A percentile compares a stretch with the other conserved stretches of the same genome.
Evolutionary conservation across 345 rosid species (phyloP).

Genomic region (Eucalyptus pauciflora): DNA sequence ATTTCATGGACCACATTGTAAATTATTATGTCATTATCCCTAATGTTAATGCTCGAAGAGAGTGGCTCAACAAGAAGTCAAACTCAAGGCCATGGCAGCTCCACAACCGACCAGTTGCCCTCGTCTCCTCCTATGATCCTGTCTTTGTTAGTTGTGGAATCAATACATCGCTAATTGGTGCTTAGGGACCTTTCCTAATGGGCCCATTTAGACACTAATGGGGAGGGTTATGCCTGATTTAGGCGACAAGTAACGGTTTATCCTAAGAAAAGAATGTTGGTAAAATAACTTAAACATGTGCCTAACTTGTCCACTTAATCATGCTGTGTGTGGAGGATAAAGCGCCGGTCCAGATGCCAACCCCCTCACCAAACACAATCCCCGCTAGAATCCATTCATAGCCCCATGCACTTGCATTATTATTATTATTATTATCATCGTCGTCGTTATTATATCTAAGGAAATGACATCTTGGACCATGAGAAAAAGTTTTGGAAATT

Average conservation of each 20-base stretch:
- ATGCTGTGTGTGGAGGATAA: background rate
- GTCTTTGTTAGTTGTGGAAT: background rate
- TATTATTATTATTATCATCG: fast-evolving
- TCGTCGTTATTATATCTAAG: fast-evolving
- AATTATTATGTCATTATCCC: background rate
- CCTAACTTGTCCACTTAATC: background rate
- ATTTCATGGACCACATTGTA: fast-evolving
- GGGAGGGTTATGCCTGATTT: background rate
- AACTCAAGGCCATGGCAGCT: background rate
- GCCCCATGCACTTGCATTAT: background rate
- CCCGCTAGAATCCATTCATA: background rate
- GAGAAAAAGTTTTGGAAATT: background rate
- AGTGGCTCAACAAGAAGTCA: background rate
- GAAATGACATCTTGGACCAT: background rate
- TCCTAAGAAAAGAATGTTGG: background rate
- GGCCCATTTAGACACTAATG: background rate
- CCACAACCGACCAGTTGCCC: background rate
- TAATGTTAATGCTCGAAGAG: background rate
- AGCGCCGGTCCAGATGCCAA: background rate
- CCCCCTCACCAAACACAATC: background rate
- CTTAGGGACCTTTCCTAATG: background rate
- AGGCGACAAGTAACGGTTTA: background rate
- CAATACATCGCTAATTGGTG: background rate
- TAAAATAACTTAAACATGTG: background rate
- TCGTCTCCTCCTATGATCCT: background rate